phyloP scores from a whole-genome alignment of 306 rosid genomes.

The Cucurbita moschata region DNA sequence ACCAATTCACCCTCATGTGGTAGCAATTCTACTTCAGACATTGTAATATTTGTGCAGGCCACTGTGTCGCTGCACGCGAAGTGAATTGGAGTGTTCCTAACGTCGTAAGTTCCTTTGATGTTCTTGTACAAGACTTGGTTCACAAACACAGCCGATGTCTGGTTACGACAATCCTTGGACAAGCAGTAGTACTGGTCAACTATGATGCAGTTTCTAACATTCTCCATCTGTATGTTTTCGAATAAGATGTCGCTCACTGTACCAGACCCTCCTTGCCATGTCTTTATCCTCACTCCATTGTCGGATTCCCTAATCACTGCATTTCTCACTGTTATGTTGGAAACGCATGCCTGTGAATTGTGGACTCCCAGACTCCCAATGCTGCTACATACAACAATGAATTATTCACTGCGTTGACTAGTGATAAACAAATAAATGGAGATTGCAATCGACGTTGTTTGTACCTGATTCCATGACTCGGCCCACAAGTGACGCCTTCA shows the following conservation, averaged over 20 bases:
- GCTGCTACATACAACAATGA: slow-evolving; percentile 25
- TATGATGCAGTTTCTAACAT: slow-evolving; percentile 60
- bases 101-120: slow-evolving; percentile 89
- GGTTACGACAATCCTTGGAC: slow-evolving; percentile 54
- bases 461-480: slow-evolving; percentile 92
- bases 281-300: slow-evolving; percentile 80
- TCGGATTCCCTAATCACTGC: slow-evolving; percentile 57
- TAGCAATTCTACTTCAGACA: slow-evolving; percentile 69
- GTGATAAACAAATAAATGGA: not conserved
- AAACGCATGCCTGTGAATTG: slow-evolving; percentile 79
- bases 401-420: not conserved
- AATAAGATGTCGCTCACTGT: slow-evolving; percentile 47
- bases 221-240: slow-evolving; percentile 76
- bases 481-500: slow-evolving; percentile 78
- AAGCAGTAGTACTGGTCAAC: slow-evolving; percentile 86
- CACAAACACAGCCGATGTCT: slow-evolving; percentile 71
- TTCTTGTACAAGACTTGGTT: slow-evolving; percentile 40
- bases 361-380: slow-evolving; percentile 90
- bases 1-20: slow-evolving; percentile 64
- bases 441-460: not conserved
- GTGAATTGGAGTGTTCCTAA: slow-evolving; percentile 75
- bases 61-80: slow-evolving; percentile 82
- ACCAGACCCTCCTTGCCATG: slow-evolving; percentile 97
- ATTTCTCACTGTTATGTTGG: slow-evolving; percentile 64
- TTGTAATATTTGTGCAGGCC: slow-evolving; percentile 76